Evolutionary conservation across 768 basidiomycete species (phyloP), one percentile per base, ranked within the genome.

Genomic region (Dioszegia crocea): DNA sequence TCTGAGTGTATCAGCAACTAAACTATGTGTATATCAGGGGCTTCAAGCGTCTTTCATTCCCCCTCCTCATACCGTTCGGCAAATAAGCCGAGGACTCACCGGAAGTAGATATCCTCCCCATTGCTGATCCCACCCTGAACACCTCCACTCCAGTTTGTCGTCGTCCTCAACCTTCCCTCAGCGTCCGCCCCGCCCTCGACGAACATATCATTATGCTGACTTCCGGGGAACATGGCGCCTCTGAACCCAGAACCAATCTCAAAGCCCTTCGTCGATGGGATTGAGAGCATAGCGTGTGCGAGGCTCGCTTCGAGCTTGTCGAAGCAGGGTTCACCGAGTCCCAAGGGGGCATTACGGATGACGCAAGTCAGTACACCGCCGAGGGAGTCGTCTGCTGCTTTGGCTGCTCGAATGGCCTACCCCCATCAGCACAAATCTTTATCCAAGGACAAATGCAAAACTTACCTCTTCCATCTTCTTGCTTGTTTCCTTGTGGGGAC

Each of bases 331-430:
- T 98, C 96, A 49, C 96, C 96, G 27, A 98, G 84, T 8, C 96
- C 96, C 19, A 86, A 79, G 45, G 96, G 96, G 1, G 87, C 85
- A 56, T 86, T 85, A 43, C 94, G 88, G 66, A 99, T 88, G 38
- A 98, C 89, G 75, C 96, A 98, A 57, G 91, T 98, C 54, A 98
- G 85, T 2, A 90, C 94, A n/a, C 96, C 96, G 50, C 96, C 96
- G 63, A 99, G 93, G 2, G 94, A 98, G 80, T 99, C 96, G 55
- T 84, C 80, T 1, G 84, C 82, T 19, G 90, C 86, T 77, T 97
- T 97, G 33, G 96, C 91, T 53, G 88, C 87, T 65, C 96, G 81
- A 76, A 99, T 97, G 64, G 91, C 87, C 92, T 96, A 57, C 33
- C 6, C n/a, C 19, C n/a, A 43, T 47, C 44, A 57, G 44, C 27